phyloP scores from a whole-genome alignment of 768 basidiomycete species.

The Boletus huronensis region DNA sequence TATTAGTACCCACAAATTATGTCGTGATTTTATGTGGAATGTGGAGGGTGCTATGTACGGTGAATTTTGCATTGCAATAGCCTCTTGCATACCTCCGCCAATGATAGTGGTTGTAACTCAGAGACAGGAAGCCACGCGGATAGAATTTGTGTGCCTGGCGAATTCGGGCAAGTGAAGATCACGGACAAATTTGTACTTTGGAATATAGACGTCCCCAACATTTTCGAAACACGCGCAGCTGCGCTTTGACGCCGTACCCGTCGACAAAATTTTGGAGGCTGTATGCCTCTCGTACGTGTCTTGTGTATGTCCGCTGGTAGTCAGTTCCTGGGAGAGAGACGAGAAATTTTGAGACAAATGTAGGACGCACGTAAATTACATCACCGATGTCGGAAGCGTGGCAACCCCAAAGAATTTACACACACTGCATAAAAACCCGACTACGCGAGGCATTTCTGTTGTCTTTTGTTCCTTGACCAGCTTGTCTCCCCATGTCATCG shows the following conservation, averaged over 20 bases:
- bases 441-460: neutral
- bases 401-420: slow-evolving; percentile 35
- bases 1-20: too few relatives aligned
- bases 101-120: too few relatives aligned
- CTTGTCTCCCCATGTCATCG: slow-evolving; percentile 21
- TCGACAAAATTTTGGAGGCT: neutral
- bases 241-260: neutral
- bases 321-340: too few relatives aligned
- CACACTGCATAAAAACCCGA: slow-evolving; percentile 22
- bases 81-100: neutral
- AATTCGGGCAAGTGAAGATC: neutral
- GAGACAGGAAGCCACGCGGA: neutral
- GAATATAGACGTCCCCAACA: slow-evolving; percentile 17
- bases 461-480: slow-evolving; percentile 27
- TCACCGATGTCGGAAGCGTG: slow-evolving; percentile 1
- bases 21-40: too few relatives aligned
- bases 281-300: neutral
- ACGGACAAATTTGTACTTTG: neutral
- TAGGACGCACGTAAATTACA: neutral
- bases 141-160: neutral
- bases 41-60: too few relatives aligned
- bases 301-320: neutral
- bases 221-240: slow-evolving; percentile 7
- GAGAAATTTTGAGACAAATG: neutral
- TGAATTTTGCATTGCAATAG: too few relatives aligned